Evolutionary conservation across 768 basidiomycete species (phyloP), one percentile per base, ranked within the genome.

Genomic region (Pisolithus marmoratus): DNA sequence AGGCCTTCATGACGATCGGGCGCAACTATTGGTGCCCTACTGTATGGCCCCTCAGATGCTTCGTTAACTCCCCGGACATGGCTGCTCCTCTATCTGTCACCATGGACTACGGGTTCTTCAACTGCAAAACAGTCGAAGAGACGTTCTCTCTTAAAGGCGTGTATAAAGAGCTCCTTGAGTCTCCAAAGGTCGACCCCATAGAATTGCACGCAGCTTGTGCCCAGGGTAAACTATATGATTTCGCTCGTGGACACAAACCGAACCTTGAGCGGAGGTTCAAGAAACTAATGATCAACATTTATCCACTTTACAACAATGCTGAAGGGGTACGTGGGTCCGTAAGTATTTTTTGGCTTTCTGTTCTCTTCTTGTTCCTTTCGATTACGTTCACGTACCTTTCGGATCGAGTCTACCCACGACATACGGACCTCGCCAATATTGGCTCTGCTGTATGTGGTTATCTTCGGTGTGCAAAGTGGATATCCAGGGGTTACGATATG

Each of bases 31-130:
- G 61, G 38, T 69, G 44, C 15, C 44, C 23, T 27, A 27, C 71
- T 8, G 73, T 73, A 11, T 75, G 73, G 72, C 19, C 58, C 27
- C 61, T 75, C 36, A 75, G 72, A 56, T 61, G 63, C 44, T 65
- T 61, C 48, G 54, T 65, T 40, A 45, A 60, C 17, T 12, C 46
- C 8, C 50, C 58, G 27, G 42, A 34, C 14, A 31, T 50, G 19
- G 8, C 8, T n/a, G 43, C 59, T 12, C 26, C 22, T 3, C 60
- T 51, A 8, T 57, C 61, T 4, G 49, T 63, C 8, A 2, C 5
- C 0, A 58, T 51, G 20, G 70, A 74, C 56, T 74, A 73, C 31
- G 72, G 73, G 12, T 74, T 71, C 53, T 48, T 49, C 9, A 70
- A 70, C 49, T 74, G 73, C 55, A 55, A 48, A 31, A 57, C 53